Conservation (phyloP, 352 stramenopile genomes). For the Phytophthora ramorum region DNA sequence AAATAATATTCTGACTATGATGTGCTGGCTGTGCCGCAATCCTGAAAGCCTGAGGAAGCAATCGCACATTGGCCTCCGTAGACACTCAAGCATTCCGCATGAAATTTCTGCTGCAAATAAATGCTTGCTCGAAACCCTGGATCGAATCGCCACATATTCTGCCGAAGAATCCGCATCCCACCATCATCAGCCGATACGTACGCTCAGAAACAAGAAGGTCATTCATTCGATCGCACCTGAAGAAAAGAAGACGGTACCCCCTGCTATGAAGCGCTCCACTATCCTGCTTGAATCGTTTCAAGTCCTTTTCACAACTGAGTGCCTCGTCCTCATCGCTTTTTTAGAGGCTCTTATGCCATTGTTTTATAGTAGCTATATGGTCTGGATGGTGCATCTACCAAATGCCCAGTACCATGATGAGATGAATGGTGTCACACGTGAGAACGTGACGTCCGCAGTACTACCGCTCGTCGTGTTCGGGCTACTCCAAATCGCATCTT, state of each 20-base stretch:
- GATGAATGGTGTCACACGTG: slow-evolving; percentile 3
- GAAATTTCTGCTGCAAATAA: neutral
- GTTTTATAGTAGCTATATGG: slow-evolving; percentile 28
- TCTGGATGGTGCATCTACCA: slow-evolving; percentile 23
- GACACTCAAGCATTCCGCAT: neutral
- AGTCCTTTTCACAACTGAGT: slow-evolving; percentile 34
- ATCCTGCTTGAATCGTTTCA: slow-evolving; percentile 13
- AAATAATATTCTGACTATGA: slow-evolving; percentile 2
- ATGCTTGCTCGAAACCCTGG: neutral
- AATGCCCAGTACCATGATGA: slow-evolving; percentile 18
- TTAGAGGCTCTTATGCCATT: slow-evolving; percentile 41
- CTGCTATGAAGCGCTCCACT: neutral
- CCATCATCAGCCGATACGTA: neutral
- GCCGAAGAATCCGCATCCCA: neutral
- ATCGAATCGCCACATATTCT: neutral
- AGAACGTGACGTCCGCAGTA: neutral
- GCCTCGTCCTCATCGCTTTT: slow-evolving; percentile 37
- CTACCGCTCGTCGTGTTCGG: slow-evolving; percentile 18
- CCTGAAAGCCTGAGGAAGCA: neutral
- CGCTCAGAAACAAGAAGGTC: neutral
- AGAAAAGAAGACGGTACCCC: neutral
- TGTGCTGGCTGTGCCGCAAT: slow-evolving; percentile 2
- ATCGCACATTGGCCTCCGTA: neutral
- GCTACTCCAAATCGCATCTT: slow-evolving; percentile 26
- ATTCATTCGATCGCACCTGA: neutral